phyloP scores from a whole-genome alignment of 139 green algal species.

The Chlamydomonas applanata region DNA sequence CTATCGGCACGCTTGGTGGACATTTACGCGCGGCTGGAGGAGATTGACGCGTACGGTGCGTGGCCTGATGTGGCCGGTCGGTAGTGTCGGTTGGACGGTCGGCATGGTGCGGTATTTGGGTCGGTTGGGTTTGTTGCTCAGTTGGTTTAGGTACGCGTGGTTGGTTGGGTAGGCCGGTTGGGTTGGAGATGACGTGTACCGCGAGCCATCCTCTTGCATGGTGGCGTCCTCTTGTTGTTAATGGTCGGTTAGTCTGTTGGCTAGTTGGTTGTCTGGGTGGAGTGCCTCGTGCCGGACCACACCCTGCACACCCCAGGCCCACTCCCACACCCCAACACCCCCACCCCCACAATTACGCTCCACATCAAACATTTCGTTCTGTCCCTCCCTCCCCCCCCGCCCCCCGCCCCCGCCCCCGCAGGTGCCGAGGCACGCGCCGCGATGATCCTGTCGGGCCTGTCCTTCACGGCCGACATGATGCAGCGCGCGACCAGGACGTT shows the following conservation, averaged over 20 bases:
- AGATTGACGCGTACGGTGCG: conserved; percentile 84
- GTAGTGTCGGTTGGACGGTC: neutral
- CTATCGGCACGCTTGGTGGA: conserved; percentile 40
- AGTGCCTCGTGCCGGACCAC: too few relatives aligned
- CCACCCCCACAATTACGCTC: too few relatives aligned
- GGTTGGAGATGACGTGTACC: neutral
- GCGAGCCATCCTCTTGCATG: too few relatives aligned
- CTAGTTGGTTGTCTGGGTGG: too few relatives aligned
- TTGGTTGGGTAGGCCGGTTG: neutral
- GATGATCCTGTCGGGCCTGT: conserved; percentile 77
- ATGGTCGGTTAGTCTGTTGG: too few relatives aligned
- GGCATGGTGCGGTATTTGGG: neutral
- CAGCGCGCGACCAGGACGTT: conserved; percentile 66
- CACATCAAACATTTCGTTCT: too few relatives aligned
- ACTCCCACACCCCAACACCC: too few relatives aligned
- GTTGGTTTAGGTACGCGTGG: neutral
- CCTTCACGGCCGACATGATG: conserved; percentile 76
- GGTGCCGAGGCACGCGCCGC: conserved; percentile 69
- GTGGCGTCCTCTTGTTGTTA: too few relatives aligned
- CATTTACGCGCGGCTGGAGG: conserved; percentile 73
- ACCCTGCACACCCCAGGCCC: too few relatives aligned
- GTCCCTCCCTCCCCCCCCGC: conserved; percentile 19
- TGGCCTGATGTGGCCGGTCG: too few relatives aligned
- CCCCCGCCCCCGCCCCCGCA: conserved; percentile 16
- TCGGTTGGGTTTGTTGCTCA: neutral